phyloP scores from a whole-genome alignment of 192 early-diverging fungal species.

The Rhizoclosmatium sp. region DNA sequence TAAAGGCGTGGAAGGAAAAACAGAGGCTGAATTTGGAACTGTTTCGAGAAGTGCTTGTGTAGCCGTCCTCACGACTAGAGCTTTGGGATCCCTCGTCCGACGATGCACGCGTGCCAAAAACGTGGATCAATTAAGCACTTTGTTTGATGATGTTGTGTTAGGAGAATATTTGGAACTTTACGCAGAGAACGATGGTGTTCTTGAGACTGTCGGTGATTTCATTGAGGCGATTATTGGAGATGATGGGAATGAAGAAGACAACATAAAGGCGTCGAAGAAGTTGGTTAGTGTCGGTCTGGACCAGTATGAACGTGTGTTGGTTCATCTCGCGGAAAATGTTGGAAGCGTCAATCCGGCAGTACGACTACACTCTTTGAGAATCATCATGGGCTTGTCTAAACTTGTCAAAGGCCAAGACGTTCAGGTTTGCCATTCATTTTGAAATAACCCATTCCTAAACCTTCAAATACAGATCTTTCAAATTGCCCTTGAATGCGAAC shows the following conservation, averaged over 20 bases:
- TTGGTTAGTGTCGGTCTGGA: constrained; percentile 44
- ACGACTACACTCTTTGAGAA: constrained; percentile 70
- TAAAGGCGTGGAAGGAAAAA: not conserved
- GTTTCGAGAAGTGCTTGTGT: constrained; percentile 28
- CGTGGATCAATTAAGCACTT: not conserved
- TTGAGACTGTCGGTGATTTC: constrained; percentile 24
- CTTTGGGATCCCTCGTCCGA: constrained; percentile 22
- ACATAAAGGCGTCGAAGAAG: not conserved
- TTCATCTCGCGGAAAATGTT: constrained; percentile 65
- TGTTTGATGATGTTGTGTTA: constrained; percentile 12
- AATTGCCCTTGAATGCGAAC: constrained; percentile 67
- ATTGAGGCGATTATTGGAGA: not conserved
- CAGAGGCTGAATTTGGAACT: constrained; percentile 11
- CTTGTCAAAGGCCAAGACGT: constrained; percentile 40
- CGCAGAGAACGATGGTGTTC: not conserved
- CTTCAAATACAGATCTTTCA: constrained; percentile 40
- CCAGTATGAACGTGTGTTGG: constrained; percentile 57
- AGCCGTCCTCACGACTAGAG: not conserved
- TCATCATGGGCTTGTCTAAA: constrained; percentile 78
- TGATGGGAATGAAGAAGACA: not conserved
- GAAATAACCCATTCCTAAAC: too few species aligned
- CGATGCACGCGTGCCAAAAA: constrained; percentile 5
- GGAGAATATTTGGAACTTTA: constrained; percentile 13
- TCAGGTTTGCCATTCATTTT: constrained; percentile 33
- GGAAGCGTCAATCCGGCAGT: constrained; percentile 62